These are phyloP conservation scores for Diaporthe citrichinensis DNA, from an alignment of 2,329 filamentous ascomycete genomes.

Conservation along the genomic window DNA sequence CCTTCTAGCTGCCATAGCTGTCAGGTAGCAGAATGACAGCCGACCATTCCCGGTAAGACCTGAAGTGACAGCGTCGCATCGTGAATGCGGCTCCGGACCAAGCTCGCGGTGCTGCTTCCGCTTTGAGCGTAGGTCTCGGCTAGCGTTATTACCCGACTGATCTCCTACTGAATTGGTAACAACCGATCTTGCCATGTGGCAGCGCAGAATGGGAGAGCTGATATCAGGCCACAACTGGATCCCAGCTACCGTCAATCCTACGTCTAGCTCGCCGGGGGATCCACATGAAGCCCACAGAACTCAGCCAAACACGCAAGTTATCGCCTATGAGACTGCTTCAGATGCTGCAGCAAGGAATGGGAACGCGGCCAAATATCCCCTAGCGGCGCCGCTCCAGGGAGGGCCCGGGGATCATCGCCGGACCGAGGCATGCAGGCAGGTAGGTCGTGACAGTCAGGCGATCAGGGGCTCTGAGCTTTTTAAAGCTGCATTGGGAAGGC, in stretches of 20 bases:
- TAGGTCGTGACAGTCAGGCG: conserved; percentile 7
- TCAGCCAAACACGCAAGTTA: not conserved
- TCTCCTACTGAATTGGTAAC: conserved; percentile 7
- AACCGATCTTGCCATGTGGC: conserved; percentile 19
- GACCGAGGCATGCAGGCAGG: conserved; percentile 19
- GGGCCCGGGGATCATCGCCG: not conserved
- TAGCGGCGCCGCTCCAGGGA: not conserved
- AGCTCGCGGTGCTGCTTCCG: conserved; percentile 12
- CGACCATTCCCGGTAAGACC: not conserved
- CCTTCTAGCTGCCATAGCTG: too few species aligned
- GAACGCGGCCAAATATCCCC: not conserved
- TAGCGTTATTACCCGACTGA: not conserved
- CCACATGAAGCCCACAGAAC: conserved; percentile 15
- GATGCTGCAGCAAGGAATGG: not conserved
- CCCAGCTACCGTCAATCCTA: not conserved
- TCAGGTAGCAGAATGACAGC: not conserved
- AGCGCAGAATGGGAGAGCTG: not conserved
- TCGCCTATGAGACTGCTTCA: conserved; percentile 5
- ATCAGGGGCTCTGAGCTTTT: not conserved
- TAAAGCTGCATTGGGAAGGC: not conserved
- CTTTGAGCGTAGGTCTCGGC: not conserved
- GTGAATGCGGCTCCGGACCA: conserved; percentile 23
- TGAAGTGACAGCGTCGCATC: conserved; percentile 18
- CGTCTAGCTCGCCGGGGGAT: conserved; percentile 18
- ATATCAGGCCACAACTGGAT: conserved; percentile 18